Conservation (phyloP, 495 filamentous ascomycete species). For the Tuber calosporum region DNA sequence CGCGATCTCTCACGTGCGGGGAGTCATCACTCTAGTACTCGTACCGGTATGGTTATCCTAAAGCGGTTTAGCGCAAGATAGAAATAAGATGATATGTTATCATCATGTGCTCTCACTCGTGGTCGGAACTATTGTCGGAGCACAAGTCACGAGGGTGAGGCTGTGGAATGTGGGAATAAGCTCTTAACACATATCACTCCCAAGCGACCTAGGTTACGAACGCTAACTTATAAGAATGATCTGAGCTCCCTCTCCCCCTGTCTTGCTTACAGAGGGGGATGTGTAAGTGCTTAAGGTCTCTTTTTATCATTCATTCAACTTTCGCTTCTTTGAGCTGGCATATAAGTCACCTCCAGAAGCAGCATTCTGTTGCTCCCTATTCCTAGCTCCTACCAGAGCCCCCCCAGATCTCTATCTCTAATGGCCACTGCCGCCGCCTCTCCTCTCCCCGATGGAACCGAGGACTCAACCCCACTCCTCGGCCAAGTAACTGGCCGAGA, state of each 20-base stretch:
- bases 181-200: constrained; percentile 22
- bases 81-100: background rate
- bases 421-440: background rate
- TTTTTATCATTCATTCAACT: background rate
- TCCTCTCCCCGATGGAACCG: constrained; percentile 4
- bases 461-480: constrained; percentile 5
- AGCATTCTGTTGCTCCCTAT: too few species aligned
- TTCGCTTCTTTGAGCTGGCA: background rate
- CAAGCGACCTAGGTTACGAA: background rate
- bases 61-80: background rate
- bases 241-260: too few species aligned
- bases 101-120: background rate
- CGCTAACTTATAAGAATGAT: background rate
- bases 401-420: constrained; percentile 15
- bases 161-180: background rate
- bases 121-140: background rate
- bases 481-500: constrained; percentile 7
- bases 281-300: background rate
- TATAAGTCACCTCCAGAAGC: background rate
- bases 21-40: too few species aligned
- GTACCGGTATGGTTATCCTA: background rate
- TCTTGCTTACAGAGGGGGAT: background rate
- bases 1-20: background rate
- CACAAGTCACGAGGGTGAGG: constrained; percentile 10
- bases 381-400: background rate